Percentiles rank a stretch among this genome's conserved stretches.
These are phyloP conservation scores for Pseudocercospora macadamiae DNA, from an alignment of 2,329 filamentous ascomycete species.

Conservation along the genomic window DNA sequence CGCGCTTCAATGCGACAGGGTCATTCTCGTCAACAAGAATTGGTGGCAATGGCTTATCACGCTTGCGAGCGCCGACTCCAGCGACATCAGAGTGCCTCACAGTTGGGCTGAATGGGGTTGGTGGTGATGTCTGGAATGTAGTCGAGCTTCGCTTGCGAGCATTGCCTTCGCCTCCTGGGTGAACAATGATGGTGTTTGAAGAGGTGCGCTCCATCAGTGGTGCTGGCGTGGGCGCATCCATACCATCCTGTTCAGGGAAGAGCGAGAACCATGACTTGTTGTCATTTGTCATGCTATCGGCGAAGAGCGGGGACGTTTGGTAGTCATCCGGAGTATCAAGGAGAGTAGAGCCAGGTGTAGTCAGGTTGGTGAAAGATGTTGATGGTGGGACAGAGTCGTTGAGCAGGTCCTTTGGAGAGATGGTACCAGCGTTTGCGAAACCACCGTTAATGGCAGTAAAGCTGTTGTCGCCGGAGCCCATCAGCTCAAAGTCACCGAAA, in stretches of 20 bases:
- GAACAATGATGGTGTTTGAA: slow-evolving; percentile 41
- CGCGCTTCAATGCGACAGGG: slow-evolving; percentile 83
- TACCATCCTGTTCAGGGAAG: slow-evolving; percentile 60
- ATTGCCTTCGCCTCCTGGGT: slow-evolving; percentile 39
- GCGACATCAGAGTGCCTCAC: slow-evolving; percentile 69
- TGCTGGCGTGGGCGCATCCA: slow-evolving; percentile 27
- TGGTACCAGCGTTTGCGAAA: slow-evolving; percentile 57
- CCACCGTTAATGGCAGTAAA: slow-evolving; percentile 51
- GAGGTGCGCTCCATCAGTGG: slow-evolving; percentile 47
- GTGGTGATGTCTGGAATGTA: slow-evolving; percentile 41
- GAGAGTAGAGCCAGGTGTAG: slow-evolving; percentile 75
- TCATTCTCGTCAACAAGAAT: slow-evolving; percentile 78
- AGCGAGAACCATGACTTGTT: slow-evolving; percentile 71
- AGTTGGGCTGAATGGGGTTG: slow-evolving; percentile 40
- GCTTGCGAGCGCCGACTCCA: slow-evolving; percentile 72
- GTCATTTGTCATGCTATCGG: slow-evolving; percentile 58
- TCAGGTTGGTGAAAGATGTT: slow-evolving; percentile 78
- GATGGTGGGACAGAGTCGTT: slow-evolving; percentile 80
- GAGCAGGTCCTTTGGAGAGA: slow-evolving; percentile 83
- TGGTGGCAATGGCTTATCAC: slow-evolving; percentile 77
- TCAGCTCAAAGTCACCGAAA: slow-evolving; percentile 31
- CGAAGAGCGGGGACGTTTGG: slow-evolving; percentile 78
- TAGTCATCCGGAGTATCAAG: slow-evolving; percentile 77
- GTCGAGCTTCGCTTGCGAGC: slow-evolving; percentile 41
- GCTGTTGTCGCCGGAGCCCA: slow-evolving; percentile 36